phyloP scores from a whole-genome alignment of 208 protist genomes.

The Polymyxa betae region DNA sequence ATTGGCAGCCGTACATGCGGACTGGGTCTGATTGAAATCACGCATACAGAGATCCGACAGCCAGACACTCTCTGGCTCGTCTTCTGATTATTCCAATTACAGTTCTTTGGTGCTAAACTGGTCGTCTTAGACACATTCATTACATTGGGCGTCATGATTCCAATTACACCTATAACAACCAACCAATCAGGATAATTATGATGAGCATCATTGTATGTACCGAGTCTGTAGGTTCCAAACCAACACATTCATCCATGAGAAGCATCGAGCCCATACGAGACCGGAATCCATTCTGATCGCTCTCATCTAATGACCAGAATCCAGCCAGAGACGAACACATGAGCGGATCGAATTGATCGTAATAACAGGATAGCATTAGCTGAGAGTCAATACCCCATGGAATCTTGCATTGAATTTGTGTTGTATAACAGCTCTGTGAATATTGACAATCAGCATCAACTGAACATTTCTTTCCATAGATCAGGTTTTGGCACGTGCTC shows the following conservation, averaged over 20 bases:
- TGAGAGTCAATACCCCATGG: background rate
- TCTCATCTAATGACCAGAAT: background rate
- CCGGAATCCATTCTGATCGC: background rate
- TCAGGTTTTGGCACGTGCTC: too few relatives aligned
- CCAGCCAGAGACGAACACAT: too few relatives aligned
- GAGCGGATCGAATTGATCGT: background rate
- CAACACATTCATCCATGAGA: background rate
- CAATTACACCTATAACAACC: background rate
- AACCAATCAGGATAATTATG: background rate
- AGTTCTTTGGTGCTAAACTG: background rate
- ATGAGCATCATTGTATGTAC: background rate
- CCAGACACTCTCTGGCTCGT: background rate
- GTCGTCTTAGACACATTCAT: background rate
- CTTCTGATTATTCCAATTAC: background rate
- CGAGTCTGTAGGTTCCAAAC: background rate
- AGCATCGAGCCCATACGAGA: background rate
- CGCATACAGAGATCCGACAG: background rate
- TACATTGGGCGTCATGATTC: background rate
- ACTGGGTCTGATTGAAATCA: background rate
- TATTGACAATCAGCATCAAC: background rate
- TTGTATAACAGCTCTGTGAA: background rate
- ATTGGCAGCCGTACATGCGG: background rate
- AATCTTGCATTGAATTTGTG: background rate
- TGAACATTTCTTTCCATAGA: too few relatives aligned
- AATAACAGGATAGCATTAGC: background rate